Percentiles rank a stretch among this genome's conserved stretches.
Conservation (phyloP, 2,329 filamentous ascomycete species). For the Coniochaeta sp. region DNA sequence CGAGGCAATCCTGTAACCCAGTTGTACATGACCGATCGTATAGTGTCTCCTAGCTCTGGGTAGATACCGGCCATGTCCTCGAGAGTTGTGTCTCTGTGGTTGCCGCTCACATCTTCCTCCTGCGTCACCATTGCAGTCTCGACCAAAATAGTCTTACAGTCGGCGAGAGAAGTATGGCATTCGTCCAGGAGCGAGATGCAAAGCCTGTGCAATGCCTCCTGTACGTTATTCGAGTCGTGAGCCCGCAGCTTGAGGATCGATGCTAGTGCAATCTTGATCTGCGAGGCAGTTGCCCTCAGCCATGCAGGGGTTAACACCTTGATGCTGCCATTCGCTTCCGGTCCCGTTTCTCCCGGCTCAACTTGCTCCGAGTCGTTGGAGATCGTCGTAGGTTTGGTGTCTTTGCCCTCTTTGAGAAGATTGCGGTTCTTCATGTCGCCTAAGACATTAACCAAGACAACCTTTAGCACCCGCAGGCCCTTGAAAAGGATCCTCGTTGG, state of each 20-base stretch:
- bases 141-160: conserved; percentile 64
- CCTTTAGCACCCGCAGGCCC: conserved; percentile 51
- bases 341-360: conserved; percentile 12
- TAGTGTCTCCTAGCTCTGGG: conserved; percentile 41
- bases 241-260: conserved; percentile 69
- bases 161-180: conserved; percentile 65
- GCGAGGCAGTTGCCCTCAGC: conserved; percentile 71
- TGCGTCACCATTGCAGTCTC: conserved; percentile 69
- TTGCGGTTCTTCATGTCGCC: conserved; percentile 49
- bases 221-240: conserved; percentile 64
- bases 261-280: conserved; percentile 76
- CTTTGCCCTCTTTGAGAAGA: conserved; percentile 27
- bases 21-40: conserved; percentile 65
- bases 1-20: conserved; percentile 79
- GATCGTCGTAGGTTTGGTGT: conserved; percentile 14
- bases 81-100: conserved; percentile 36
- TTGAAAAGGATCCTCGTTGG: conserved; percentile 56
- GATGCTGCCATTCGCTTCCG: conserved; percentile 20
- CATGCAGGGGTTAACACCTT: conserved; percentile 49
- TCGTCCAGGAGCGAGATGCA: conserved; percentile 73
- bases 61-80: conserved; percentile 53
- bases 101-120: conserved; percentile 28
- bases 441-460: conserved; percentile 47
- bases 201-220: conserved; percentile 57
- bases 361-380: conserved; percentile 10